phyloP scores from a whole-genome alignment of 148 eudicot genomes.

The Rhododendron molle region DNA sequence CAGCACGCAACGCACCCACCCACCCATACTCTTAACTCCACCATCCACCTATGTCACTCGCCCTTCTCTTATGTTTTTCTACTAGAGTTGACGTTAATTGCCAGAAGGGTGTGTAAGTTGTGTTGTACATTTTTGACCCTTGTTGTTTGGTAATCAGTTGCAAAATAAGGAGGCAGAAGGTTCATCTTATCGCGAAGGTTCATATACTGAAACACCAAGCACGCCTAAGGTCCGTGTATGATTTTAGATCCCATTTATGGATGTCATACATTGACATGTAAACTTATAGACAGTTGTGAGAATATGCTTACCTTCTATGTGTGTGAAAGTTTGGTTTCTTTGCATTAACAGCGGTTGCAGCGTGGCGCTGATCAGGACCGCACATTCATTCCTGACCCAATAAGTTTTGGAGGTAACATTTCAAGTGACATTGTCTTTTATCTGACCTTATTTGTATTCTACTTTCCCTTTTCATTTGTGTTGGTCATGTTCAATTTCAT shows the following conservation, averaged over 20 bases:
- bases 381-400: slow-evolving; percentile 64
- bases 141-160: slow-evolving; percentile 38
- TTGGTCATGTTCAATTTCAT: not conserved
- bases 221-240: not conserved
- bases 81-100: not conserved
- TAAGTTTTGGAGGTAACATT: slow-evolving; percentile 66
- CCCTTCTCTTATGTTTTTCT: not conserved
- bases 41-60: not conserved
- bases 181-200: slow-evolving; percentile 76
- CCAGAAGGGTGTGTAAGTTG: not conserved
- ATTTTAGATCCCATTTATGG: not conserved
- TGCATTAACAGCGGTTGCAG: slow-evolving; percentile 47
- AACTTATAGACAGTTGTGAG: not conserved
- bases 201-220: slow-evolving; percentile 46
- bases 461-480: not conserved
- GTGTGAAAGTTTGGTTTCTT: slow-evolving; percentile 6
- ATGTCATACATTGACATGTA: not conserved
- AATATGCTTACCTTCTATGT: not conserved
- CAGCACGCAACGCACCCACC: not conserved
- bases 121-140: not conserved
- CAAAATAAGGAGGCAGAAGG: slow-evolving; percentile 92
- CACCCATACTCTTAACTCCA: not conserved
- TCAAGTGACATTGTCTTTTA: not conserved
- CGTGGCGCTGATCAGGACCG: slow-evolving; percentile 79
- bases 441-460: not conserved